Percentiles rank a stretch among this genome's conserved stretches.
Evolutionary conservation across 2,329 filamentous ascomycete species (phyloP).

Genomic region (Exophiala mesophila): DNA sequence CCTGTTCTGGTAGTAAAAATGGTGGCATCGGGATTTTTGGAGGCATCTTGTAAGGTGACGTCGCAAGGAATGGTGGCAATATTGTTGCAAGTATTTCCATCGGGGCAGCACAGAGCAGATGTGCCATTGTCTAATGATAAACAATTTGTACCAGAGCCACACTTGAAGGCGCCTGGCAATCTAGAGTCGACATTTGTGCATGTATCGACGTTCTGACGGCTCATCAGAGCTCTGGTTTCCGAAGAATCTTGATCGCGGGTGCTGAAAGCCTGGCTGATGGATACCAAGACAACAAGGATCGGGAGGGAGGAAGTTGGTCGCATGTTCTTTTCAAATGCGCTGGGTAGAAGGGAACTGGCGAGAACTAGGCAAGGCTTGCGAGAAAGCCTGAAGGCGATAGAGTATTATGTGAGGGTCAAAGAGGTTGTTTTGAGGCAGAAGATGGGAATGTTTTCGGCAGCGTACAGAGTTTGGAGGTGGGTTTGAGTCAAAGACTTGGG

Average conservation of each 20-base stretch:
- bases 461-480: too few relatives aligned
- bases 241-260: background rate
- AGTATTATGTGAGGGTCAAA: too few relatives aligned
- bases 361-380: too few relatives aligned
- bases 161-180: slow-evolving; percentile 42
- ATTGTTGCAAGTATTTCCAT: slow-evolving; percentile 36
- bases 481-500: background rate
- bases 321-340: background rate
- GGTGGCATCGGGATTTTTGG: slow-evolving; percentile 32
- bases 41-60: slow-evolving; percentile 38
- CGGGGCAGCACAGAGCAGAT: slow-evolving; percentile 45
- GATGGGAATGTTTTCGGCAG: too few relatives aligned
- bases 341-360: too few relatives aligned
- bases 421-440: too few relatives aligned
- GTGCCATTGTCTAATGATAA: slow-evolving; percentile 38
- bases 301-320: slow-evolving; percentile 1
- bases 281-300: slow-evolving; percentile 6
- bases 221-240: slow-evolving; percentile 5
- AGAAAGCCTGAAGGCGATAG: too few relatives aligned
- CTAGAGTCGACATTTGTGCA: slow-evolving; percentile 34
- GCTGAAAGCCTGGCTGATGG: slow-evolving; percentile 10
- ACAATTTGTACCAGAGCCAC: slow-evolving; percentile 37
- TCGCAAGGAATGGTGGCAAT: slow-evolving; percentile 43
- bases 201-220: slow-evolving; percentile 16
- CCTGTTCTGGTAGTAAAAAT: slow-evolving; percentile 41